Evolutionary conservation across 2,329 filamentous ascomycete species (phyloP).

Genomic region (Cercospora beticola): DNA sequence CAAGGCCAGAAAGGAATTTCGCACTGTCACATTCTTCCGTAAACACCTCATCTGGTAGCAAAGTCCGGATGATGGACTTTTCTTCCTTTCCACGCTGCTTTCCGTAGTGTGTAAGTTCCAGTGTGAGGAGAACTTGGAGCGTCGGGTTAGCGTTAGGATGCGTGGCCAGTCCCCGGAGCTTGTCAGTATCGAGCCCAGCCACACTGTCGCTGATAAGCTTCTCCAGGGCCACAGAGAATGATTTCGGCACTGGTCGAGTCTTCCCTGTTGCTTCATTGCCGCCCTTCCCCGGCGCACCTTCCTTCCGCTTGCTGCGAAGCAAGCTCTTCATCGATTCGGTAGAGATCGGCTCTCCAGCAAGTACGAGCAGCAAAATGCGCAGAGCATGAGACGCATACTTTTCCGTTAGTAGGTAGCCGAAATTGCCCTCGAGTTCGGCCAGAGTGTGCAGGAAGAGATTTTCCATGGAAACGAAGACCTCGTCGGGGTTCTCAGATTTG

Average conservation of each 20-base stretch:
- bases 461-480: conserved; percentile 69
- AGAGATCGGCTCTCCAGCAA: conserved; percentile 79
- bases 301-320: conserved; percentile 91
- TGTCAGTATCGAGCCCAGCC: conserved; percentile 71
- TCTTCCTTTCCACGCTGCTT: conserved; percentile 65
- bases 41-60: conserved; percentile 78
- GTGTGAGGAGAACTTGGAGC: conserved; percentile 82
- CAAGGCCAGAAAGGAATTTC: conserved; percentile 77
- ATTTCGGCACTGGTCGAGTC: conserved; percentile 65
- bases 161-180: conserved; percentile 78
- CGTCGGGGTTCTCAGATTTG: conserved; percentile 47
- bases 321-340: conserved; percentile 67
- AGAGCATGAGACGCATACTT: conserved; percentile 87
- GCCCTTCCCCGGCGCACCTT: conserved; percentile 66
- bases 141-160: conserved; percentile 91
- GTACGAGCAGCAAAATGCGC: conserved; percentile 77
- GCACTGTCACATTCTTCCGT: conserved; percentile 71
- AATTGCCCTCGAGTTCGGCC: conserved; percentile 81
- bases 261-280: conserved; percentile 46
- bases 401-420: conserved; percentile 83
- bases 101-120: conserved; percentile 75
- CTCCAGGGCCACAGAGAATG: conserved; percentile 72
- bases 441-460: conserved; percentile 78
- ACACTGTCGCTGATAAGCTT: conserved; percentile 81
- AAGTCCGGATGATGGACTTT: conserved; percentile 68